Evolutionary conservation across 2,329 filamentous ascomycete genomes (phyloP).

Genomic region (Fusarium multiceps): DNA sequence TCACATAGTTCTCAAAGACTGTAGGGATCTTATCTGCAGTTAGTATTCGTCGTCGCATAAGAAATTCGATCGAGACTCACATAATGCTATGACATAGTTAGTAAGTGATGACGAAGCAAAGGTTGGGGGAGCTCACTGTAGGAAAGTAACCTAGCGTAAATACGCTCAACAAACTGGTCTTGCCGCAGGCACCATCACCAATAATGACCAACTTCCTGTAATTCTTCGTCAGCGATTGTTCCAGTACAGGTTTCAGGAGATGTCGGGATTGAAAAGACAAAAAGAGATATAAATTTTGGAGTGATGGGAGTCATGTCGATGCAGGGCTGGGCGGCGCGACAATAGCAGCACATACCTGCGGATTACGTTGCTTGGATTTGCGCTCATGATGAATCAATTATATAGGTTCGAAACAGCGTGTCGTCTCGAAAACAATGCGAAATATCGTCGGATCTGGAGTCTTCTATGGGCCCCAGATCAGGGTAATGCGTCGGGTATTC

Average conservation of each 20-base stretch:
- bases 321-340: slow-evolving; percentile 15
- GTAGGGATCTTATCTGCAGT: slow-evolving; percentile 77
- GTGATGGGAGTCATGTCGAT: background rate
- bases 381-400: slow-evolving; percentile 54
- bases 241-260: background rate
- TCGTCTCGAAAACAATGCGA: slow-evolving; percentile 22
- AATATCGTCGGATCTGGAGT: slow-evolving; percentile 36
- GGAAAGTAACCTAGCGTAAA: slow-evolving; percentile 99
- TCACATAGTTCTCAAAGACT: slow-evolving; percentile 99
- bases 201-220: slow-evolving; percentile 94
- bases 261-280: background rate
- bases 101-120: slow-evolving; percentile 29
- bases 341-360: slow-evolving; percentile 66
- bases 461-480: slow-evolving; percentile 36
- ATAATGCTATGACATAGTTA: slow-evolving; percentile 64
- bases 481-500: slow-evolving; percentile 22
- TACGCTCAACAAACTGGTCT: slow-evolving; percentile 96
- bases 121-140: slow-evolving; percentile 73
- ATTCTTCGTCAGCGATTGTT: slow-evolving; percentile 28
- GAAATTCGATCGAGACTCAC: slow-evolving; percentile 54
- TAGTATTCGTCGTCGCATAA: slow-evolving; percentile 32
- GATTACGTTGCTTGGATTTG: slow-evolving; percentile 67
- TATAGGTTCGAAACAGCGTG: slow-evolving; percentile 24
- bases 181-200: slow-evolving; percentile 96
- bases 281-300: background rate